Percentiles rank a stretch among this genome's conserved stretches.
phyloP scores from a whole-genome alignment of 2,329 filamentous ascomycete genomes.

The Hymenoscyphus repandus region DNA sequence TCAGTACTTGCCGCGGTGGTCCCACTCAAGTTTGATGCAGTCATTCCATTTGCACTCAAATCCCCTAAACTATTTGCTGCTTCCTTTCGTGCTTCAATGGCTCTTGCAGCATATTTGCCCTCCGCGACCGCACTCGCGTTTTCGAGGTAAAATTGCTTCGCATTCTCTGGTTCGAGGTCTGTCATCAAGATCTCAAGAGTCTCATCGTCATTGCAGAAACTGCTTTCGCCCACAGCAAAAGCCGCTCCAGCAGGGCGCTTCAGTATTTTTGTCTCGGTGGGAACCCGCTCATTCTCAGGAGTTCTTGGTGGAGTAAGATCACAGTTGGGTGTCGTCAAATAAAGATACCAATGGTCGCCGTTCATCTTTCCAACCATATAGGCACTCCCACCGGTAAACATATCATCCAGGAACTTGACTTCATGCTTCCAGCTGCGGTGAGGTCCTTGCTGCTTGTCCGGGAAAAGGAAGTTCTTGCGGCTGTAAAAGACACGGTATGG shows the following conservation, averaged over 20 bases:
- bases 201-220: slow-evolving; percentile 55
- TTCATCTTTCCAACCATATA: slow-evolving; percentile 99
- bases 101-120: slow-evolving; percentile 66
- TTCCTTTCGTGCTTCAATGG: slow-evolving; percentile 56
- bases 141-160: slow-evolving; percentile 69
- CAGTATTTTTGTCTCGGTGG: slow-evolving; percentile 30
- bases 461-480: slow-evolving; percentile 96
- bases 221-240: slow-evolving; percentile 16
- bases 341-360: slow-evolving; percentile 98
- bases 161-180: slow-evolving; percentile 62
- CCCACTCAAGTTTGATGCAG: slow-evolving; percentile 34
- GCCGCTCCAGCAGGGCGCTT: slow-evolving; percentile 33
- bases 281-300: slow-evolving; percentile 49
- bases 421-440: slow-evolving; percentile 98
- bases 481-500: slow-evolving; percentile 98
- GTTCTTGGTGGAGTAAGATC: slow-evolving; percentile 77
- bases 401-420: slow-evolving; percentile 84
- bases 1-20: slow-evolving; percentile 41
- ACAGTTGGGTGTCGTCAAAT: slow-evolving; percentile 83
- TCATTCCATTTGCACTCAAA: slow-evolving; percentile 45
- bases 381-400: slow-evolving; percentile 87
- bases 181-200: slow-evolving; percentile 72
- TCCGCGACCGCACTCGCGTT: slow-evolving; percentile 87
- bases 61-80: slow-evolving; percentile 55
- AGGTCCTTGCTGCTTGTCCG: slow-evolving; percentile 86